phyloP scores from a whole-genome alignment of 2,329 filamentous ascomycete species.

The Trichophyton schoenleinii region DNA sequence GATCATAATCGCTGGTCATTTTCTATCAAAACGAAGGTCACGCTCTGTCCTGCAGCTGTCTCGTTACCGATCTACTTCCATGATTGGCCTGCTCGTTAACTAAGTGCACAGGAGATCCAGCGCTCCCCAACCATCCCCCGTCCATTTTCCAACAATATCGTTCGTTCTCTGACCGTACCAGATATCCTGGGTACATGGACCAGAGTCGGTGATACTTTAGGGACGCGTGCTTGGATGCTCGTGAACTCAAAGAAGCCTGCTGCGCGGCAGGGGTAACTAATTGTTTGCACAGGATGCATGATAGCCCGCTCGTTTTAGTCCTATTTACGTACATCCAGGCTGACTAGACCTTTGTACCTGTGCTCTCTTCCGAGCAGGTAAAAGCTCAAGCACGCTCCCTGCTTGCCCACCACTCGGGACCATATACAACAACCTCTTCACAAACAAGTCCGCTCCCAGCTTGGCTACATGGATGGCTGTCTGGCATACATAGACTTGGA shows the following conservation, averaged over 20 bases:
- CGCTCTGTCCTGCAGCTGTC: not conserved
- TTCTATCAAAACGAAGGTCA: not conserved
- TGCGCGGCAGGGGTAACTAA: not conserved
- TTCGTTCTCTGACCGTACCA: not conserved
- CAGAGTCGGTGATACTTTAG: not conserved
- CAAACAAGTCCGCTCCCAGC: not conserved
- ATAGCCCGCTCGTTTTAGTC: not conserved
- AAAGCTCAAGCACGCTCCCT: not conserved
- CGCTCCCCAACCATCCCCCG: not conserved
- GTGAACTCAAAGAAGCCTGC: not conserved
- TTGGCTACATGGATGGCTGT: not conserved
- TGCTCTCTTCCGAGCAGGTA: not conserved
- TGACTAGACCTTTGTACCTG: no score
- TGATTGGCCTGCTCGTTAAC: not conserved
- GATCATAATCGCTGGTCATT: not conserved
- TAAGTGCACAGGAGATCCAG: not conserved
- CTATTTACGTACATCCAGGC: not conserved
- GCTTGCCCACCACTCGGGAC: not conserved
- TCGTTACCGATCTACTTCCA: not conserved
- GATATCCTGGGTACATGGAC: not conserved
- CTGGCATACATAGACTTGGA: not conserved
- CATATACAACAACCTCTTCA: not conserved
- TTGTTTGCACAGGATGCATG: not conserved
- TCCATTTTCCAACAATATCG: not conserved
- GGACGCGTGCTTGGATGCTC: not conserved